Evolutionary conservation across 1,284 basidiomycete species (phyloP).

Genomic region (Trametes sp.): DNA sequence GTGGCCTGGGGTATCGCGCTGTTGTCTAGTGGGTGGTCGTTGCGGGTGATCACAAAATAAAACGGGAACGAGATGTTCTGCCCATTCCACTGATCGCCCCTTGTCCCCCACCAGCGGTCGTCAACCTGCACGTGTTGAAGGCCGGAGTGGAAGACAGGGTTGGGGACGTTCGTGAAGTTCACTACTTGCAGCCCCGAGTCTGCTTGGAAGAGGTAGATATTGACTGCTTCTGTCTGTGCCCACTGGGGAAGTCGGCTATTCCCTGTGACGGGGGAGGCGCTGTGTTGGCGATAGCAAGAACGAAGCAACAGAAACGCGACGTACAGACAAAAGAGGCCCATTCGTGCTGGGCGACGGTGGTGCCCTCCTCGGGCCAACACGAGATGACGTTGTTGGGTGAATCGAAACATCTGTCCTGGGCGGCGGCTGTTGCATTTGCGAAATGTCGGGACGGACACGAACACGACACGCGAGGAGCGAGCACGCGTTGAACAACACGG

Average conservation of each 20-base stretch:
- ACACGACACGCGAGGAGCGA: constrained; percentile 2
- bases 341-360: constrained; percentile 67
- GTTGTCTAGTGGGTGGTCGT: constrained; percentile 57
- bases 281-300: constrained; percentile 13
- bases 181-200: constrained; percentile 62
- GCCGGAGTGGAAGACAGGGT: constrained; percentile 65
- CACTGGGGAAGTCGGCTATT: constrained; percentile 57
- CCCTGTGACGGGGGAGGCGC: constrained; percentile 46
- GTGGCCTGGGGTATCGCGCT: constrained; percentile 68
- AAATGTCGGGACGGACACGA: constrained; percentile 4
- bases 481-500: not conserved
- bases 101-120: constrained; percentile 75
- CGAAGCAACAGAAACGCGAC: constrained; percentile 42
- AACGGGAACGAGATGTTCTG: constrained; percentile 66
- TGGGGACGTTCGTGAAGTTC: constrained; percentile 48
- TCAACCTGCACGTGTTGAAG: constrained; percentile 62
- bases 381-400: constrained; percentile 75
- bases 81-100: constrained; percentile 60
- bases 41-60: constrained; percentile 74
- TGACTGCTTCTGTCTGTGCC: constrained; percentile 55
- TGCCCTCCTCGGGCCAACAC: constrained; percentile 68
- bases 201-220: constrained; percentile 75
- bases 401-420: constrained; percentile 43
- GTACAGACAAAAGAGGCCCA: constrained; percentile 79
- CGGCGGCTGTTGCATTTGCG: constrained; percentile 39